A percentile compares a stretch with the other conserved stretches of the same genome.
phyloP scores from a whole-genome alignment of 805 yeast genomes.

The Wickerhamomyces rabaulensis region DNA sequence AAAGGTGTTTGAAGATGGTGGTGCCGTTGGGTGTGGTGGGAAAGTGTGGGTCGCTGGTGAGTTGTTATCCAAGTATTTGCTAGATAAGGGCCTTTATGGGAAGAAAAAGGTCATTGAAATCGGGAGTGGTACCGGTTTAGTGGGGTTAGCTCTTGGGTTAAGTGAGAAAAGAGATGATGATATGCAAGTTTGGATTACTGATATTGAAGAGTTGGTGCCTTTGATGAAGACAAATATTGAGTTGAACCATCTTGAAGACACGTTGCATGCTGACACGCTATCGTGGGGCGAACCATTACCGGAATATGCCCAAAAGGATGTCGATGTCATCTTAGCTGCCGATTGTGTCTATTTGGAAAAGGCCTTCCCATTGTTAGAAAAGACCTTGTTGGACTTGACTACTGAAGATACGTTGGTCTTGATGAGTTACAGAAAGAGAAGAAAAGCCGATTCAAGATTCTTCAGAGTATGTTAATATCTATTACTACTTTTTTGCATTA shows the following conservation, averaged over 20 bases:
- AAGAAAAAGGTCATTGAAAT: conserved; percentile 39
- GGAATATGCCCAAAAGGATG: conserved; percentile 26
- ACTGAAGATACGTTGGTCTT: conserved; percentile 31
- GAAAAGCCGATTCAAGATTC: conserved; percentile 36
- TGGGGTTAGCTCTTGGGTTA: conserved; percentile 36
- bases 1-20: conserved; percentile 49
- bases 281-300: conserved; percentile 42
- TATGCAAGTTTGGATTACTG: conserved; percentile 40
- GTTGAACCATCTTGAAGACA: conserved; percentile 31
- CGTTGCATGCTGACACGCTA: conserved; percentile 37
- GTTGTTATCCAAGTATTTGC: conserved; percentile 40
- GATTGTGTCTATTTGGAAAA: conserved; percentile 54
- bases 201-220: conserved; percentile 41
- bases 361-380: conserved; percentile 47
- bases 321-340: conserved; percentile 50
- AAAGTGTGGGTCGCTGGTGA: conserved; percentile 60
- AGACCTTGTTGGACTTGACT: conserved; percentile 41
- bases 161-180: conserved; percentile 19
- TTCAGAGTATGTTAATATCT: conserved; percentile 13
- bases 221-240: conserved; percentile 41
- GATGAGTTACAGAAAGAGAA: conserved; percentile 49
- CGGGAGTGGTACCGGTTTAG: conserved; percentile 57
- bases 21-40: conserved; percentile 60
- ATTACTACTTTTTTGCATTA: neutral
- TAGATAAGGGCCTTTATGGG: conserved; percentile 19